Evolutionary conservation across 225 moss, liverwort and hornwort species (phyloP).

Genomic region (Polytrichum formosum): DNA sequence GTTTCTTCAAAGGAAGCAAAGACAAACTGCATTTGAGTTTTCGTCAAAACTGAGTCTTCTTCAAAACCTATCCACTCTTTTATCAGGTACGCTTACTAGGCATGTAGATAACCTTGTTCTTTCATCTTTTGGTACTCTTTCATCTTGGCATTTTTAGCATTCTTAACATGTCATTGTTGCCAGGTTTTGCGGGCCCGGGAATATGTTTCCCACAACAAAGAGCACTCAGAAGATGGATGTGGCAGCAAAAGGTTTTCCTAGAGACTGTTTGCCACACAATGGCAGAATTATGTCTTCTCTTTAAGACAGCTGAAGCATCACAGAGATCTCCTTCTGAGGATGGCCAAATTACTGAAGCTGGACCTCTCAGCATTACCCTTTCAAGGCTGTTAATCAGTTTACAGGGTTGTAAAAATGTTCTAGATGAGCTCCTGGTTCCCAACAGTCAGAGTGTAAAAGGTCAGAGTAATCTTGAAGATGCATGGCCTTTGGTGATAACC

Average conservation of each 20-base stretch:
- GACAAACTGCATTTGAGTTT: slow-evolving; percentile 54
- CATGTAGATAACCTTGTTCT: too few relatives aligned
- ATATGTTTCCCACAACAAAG: slow-evolving; percentile 35
- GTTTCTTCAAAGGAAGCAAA: slow-evolving; percentile 81
- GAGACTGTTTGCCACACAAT: slow-evolving; percentile 66
- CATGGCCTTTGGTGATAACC: slow-evolving; percentile 81
- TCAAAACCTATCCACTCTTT: slow-evolving; percentile 43
- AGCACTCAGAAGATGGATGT: slow-evolving; percentile 57
- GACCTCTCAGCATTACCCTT: slow-evolving; percentile 30
- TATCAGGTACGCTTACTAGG: slow-evolving; percentile 29
- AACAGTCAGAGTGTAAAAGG: slow-evolving; percentile 28
- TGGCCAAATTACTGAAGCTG: slow-evolving; percentile 50
- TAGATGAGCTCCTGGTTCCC: slow-evolving; percentile 64
- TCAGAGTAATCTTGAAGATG: slow-evolving; percentile 31
- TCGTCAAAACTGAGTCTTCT: slow-evolving; percentile 53
- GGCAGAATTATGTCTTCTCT: slow-evolving; percentile 62
- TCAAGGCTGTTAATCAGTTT: slow-evolving; percentile 39
- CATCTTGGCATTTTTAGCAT: not conserved
- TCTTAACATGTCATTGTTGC: slow-evolving; percentile 13
- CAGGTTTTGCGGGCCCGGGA: slow-evolving; percentile 41
- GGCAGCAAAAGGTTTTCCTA: slow-evolving; percentile 75
- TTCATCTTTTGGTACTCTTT: slow-evolving; percentile 2
- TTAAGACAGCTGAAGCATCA: slow-evolving; percentile 56
- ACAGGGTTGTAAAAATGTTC: slow-evolving; percentile 56
- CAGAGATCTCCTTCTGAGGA: slow-evolving; percentile 50